Evolutionary conservation across 208 protist species (phyloP).

Genomic region (Acanthamoeba sp.): DNA sequence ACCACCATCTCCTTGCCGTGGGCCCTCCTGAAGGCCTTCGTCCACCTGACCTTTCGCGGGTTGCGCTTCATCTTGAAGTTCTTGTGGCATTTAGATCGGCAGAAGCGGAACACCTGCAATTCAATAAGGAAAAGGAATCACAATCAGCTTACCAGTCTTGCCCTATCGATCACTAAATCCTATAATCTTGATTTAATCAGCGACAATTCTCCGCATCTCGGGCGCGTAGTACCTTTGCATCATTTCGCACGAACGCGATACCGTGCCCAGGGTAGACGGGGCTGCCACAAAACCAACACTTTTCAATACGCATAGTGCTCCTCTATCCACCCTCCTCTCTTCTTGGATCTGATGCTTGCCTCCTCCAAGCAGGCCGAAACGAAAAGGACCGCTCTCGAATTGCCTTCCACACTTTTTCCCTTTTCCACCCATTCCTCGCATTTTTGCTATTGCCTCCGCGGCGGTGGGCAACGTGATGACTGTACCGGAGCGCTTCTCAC

Average conservation of each 20-base stretch:
- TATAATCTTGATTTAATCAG: background rate
- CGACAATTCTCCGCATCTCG: background rate
- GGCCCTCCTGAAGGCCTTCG: slow-evolving; percentile 98
- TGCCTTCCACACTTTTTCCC: background rate
- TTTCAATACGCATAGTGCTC: slow-evolving; percentile 96
- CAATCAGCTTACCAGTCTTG: background rate
- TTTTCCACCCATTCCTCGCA: background rate
- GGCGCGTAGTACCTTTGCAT: slow-evolving; percentile 91
- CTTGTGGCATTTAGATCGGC: slow-evolving; percentile 98
- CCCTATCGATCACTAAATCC: slow-evolving; percentile 14
- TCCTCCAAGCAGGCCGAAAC: background rate
- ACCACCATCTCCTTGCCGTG: slow-evolving; percentile 98
- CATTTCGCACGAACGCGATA: slow-evolving; percentile 99
- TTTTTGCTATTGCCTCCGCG: too few species aligned
- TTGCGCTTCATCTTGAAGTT: slow-evolving; percentile 99
- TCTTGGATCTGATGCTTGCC: slow-evolving; percentile 45
- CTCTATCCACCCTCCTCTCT: background rate
- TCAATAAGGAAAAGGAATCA: background rate
- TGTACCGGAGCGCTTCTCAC: too few species aligned
- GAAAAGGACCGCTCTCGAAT: background rate
- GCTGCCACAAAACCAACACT: slow-evolving; percentile 97
- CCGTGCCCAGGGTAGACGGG: slow-evolving; percentile 99
- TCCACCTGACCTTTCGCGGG: slow-evolving; percentile 99
- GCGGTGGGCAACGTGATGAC: too few species aligned
- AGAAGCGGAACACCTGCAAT: slow-evolving; percentile 96